Evolutionary conservation across 1,284 basidiomycete species (phyloP).

Genomic region (Earliella scabrosa): DNA sequence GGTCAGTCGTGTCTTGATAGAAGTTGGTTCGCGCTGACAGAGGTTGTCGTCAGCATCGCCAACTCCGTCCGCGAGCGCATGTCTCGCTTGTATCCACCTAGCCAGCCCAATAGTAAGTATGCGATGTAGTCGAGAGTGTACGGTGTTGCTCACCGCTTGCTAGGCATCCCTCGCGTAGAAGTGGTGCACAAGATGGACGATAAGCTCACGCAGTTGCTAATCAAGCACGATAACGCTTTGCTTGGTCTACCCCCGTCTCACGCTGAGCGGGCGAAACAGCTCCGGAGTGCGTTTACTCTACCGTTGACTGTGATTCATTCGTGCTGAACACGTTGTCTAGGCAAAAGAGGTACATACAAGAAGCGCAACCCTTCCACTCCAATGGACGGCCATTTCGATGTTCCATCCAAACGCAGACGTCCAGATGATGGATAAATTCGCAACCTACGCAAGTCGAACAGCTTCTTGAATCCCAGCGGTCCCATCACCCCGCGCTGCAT

Average conservation of each 20-base stretch:
- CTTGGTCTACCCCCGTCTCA: neutral
- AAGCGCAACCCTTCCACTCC: conserved; percentile 10
- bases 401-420: conserved; percentile 1
- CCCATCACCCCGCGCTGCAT: no score
- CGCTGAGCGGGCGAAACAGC: neutral
- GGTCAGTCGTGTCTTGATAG: conserved; percentile 39
- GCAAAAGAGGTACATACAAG: conserved; percentile 25
- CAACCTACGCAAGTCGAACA: no score
- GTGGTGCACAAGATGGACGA: conserved; percentile 1
- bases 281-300: conserved; percentile 17
- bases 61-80: conserved; percentile 24
- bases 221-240: conserved; percentile 15
- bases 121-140: neutral
- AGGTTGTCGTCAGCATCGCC: conserved; percentile 36
- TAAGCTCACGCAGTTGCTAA: conserved; percentile 1
- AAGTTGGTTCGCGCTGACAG: neutral
- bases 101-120: conserved; percentile 20
- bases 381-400: neutral
- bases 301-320: neutral
- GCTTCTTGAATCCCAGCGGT: neutral
- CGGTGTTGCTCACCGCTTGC: neutral
- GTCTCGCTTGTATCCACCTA: conserved; percentile 22
- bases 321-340: neutral
- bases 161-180: conserved; percentile 19
- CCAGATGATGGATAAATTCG: conserved; percentile 3